A percentile compares a stretch with the other conserved stretches of the same genome.
These are phyloP conservation scores for Pseudonectria buxi DNA, from an alignment of 2,329 filamentous ascomycete genomes.

Conservation along the genomic window DNA sequence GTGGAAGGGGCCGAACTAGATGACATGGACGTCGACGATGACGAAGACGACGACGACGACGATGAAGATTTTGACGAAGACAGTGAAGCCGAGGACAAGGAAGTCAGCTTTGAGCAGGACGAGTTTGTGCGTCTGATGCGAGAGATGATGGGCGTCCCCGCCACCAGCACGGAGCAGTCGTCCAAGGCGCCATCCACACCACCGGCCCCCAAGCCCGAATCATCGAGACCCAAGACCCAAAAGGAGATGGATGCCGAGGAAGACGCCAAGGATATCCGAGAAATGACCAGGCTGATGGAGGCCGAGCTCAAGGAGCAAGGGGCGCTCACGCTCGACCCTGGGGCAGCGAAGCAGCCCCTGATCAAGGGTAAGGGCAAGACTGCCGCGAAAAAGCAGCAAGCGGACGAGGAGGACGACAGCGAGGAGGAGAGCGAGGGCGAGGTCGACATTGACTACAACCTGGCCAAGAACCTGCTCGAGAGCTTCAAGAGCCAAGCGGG, in stretches of 20 bases:
- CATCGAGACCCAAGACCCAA: slow-evolving; percentile 21
- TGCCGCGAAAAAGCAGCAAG: slow-evolving; percentile 5
- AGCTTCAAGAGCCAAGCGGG: slow-evolving; percentile 89
- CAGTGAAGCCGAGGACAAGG: slow-evolving; percentile 64
- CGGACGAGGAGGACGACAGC: slow-evolving; percentile 23
- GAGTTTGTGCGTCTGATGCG: slow-evolving; percentile 85
- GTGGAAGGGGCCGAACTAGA: slow-evolving; percentile 68
- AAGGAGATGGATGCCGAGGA: slow-evolving; percentile 35
- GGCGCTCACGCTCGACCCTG: slow-evolving; percentile 50
- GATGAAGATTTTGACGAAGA: slow-evolving; percentile 45
- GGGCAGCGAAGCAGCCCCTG: slow-evolving; percentile 23
- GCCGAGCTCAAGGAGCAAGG: slow-evolving; percentile 63
- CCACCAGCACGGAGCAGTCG: slow-evolving; percentile 5
- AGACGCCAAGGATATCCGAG: slow-evolving; percentile 56
- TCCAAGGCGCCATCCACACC: slow-evolving; percentile 2
- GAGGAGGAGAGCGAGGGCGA: slow-evolving; percentile 49
- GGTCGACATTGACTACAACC: slow-evolving; percentile 74
- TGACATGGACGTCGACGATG: slow-evolving; percentile 63
- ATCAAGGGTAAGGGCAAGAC: slow-evolving; percentile 18
- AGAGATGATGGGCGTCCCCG: slow-evolving; percentile 73
- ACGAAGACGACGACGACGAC: slow-evolving; percentile 42
- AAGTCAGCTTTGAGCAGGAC: slow-evolving; percentile 74
- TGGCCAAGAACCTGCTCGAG: slow-evolving; percentile 85
- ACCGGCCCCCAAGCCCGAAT: neutral
- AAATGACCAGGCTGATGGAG: slow-evolving; percentile 64